phyloP scores from a whole-genome alignment of 2,329 filamentous ascomycete genomes.

The Colletotrichum tamarilloi region DNA sequence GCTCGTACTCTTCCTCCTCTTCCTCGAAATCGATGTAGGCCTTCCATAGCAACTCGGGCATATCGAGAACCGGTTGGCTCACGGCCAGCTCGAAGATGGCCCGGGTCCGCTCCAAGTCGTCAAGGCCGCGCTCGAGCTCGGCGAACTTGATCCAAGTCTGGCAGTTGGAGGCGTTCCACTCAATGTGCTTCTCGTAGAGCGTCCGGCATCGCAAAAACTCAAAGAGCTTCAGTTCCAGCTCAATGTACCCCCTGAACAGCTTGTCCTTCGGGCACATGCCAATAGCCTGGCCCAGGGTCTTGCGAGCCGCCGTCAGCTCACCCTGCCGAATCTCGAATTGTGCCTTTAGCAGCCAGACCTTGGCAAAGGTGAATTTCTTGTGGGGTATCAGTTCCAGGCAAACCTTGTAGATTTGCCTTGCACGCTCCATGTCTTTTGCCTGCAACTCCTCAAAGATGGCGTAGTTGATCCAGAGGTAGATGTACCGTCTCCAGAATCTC shows the following conservation, averaged over 20 bases:
- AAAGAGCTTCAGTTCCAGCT: slow-evolving; percentile 91
- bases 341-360: slow-evolving; percentile 93
- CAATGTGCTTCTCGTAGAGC: slow-evolving; percentile 92
- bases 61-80: slow-evolving; percentile 84
- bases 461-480: slow-evolving; percentile 98
- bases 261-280: slow-evolving; percentile 97
- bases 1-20: slow-evolving; percentile 90
- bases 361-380: slow-evolving; percentile 97
- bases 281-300: slow-evolving; percentile 88
- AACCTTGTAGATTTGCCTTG: slow-evolving; percentile 90
- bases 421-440: slow-evolving; percentile 80
- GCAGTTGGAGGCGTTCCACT: slow-evolving; percentile 90
- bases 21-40: slow-evolving; percentile 99
- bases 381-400: slow-evolving; percentile 91
- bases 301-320: slow-evolving; percentile 82
- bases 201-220: slow-evolving; percentile 93
- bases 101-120: slow-evolving; percentile 87
- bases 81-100: slow-evolving; percentile 95
- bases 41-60: slow-evolving; percentile 98
- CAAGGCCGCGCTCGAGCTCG: slow-evolving; percentile 89
- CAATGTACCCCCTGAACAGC: slow-evolving; percentile 92
- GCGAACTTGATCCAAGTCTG: slow-evolving; percentile 98
- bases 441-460: slow-evolving; percentile 94
- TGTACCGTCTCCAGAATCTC: slow-evolving; percentile 95
- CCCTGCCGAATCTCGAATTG: slow-evolving; percentile 93